Evolutionary conservation across 768 basidiomycete genomes (phyloP).

Genomic region (Mycena capillaripes): DNA sequence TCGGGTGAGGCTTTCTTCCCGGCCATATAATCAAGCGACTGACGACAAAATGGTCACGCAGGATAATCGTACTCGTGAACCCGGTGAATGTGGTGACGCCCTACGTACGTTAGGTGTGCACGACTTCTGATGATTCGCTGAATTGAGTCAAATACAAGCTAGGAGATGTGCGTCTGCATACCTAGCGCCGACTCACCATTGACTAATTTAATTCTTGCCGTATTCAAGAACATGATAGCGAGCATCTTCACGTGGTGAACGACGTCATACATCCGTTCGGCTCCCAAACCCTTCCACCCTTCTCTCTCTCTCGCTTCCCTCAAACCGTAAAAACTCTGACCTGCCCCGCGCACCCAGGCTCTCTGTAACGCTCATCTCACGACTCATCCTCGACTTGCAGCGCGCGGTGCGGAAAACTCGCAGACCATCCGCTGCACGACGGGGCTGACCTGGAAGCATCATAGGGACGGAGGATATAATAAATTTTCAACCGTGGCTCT

Average conservation of each 20-base stretch:
- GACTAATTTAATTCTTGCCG: no score
- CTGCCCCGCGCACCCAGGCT: neutral
- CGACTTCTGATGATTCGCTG: no score
- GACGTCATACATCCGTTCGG: constrained; percentile 19
- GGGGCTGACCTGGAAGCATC: no score
- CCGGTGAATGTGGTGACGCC: constrained; percentile 25
- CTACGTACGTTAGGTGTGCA: constrained; percentile 14
- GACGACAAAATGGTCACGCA: neutral
- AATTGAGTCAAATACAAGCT: no score
- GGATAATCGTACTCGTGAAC: constrained; percentile 31
- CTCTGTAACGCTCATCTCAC: constrained; percentile 13
- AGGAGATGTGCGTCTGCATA: neutral
- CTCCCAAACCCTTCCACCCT: no score
- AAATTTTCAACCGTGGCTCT: neutral
- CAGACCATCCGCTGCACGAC: neutral
- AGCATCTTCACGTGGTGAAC: constrained; percentile 32
- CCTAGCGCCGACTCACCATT: no score
- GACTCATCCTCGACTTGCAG: constrained; percentile 17
- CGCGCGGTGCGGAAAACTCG: neutral
- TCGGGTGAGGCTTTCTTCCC: constrained; percentile 20
- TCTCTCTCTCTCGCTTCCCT: neutral
- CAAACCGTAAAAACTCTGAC: neutral
- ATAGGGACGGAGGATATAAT: no score
- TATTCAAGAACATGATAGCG: constrained; percentile 20
- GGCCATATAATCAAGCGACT: neutral